Conservation (phyloP, 306 rosid genomes). For the Castanospermum australe region DNA sequence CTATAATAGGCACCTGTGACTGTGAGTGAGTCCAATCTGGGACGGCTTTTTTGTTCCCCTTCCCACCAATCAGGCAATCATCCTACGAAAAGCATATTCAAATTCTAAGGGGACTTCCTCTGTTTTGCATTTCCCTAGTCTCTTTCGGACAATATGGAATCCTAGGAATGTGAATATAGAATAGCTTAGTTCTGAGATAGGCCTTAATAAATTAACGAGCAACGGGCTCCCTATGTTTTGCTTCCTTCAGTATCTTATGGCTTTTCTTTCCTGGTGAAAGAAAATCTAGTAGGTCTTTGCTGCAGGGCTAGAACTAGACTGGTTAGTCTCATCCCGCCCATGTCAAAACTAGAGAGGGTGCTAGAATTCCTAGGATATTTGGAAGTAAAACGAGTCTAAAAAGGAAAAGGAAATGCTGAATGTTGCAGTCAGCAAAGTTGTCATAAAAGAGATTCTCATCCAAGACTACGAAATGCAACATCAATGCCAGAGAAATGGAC, state of each 20-base stretch:
- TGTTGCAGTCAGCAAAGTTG: conserved; percentile 7
- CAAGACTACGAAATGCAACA: conserved; percentile 41
- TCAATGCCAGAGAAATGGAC: conserved; percentile 3
- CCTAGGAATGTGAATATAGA: conserved; percentile 18
- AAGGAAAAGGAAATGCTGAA: neutral
- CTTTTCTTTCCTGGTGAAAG: neutral
- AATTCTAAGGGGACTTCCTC: conserved; percentile 1
- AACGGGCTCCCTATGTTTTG: neutral
- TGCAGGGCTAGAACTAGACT: neutral
- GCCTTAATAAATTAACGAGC: neutral
- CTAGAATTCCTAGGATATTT: neutral
- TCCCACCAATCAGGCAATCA: too few relatives aligned
- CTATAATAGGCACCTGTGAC: too few relatives aligned
- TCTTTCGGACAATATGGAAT: conserved; percentile 7
- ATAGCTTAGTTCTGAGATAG: neutral
- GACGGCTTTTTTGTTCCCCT: too few relatives aligned
- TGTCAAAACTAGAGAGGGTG: too few relatives aligned
- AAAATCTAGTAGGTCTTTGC: neutral
- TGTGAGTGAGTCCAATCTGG: too few relatives aligned
- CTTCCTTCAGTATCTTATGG: conserved; percentile 3
- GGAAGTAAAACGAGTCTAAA: neutral
- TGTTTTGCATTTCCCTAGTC: neutral
- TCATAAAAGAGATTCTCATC: conserved; percentile 29
- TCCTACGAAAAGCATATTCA: neutral
- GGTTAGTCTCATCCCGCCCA: too few relatives aligned